These are phyloP conservation scores for Erysimum cheiranthoides DNA, from an alignment of 345 rosid genomes.

Conservation along the genomic window DNA sequence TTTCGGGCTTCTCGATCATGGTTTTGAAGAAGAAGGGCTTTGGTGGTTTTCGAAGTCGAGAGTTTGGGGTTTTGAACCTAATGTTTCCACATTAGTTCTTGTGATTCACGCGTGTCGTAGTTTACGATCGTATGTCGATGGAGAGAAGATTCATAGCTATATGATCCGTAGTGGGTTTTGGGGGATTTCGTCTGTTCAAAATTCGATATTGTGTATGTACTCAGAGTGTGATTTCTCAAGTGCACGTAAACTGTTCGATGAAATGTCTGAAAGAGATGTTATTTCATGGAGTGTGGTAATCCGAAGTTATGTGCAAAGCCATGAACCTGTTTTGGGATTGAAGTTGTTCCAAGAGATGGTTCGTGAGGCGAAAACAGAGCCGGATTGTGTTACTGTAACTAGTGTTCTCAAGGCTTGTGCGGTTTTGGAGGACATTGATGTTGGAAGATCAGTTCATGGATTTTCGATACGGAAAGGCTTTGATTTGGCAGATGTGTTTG, in stretches of 20 bases:
- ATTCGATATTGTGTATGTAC: constrained; percentile 56
- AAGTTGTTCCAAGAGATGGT: constrained; percentile 64
- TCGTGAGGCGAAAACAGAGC: constrained; percentile 41
- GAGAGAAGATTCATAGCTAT: constrained; percentile 54
- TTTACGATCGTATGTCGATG: constrained; percentile 28
- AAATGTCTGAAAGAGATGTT: constrained; percentile 68
- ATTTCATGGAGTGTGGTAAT: constrained; percentile 75
- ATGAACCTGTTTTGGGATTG: constrained; percentile 51
- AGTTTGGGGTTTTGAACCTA: constrained; percentile 62
- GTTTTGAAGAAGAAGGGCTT: constrained; percentile 54
- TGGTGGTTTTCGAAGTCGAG: constrained; percentile 60
- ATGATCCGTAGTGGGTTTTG: constrained; percentile 57
- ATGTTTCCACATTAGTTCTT: constrained; percentile 63
- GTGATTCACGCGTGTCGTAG: constrained; percentile 55
- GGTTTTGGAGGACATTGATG: constrained; percentile 38
- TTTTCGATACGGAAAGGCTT: constrained; percentile 55
- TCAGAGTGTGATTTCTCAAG: constrained; percentile 37
- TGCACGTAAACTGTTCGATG: constrained; percentile 69
- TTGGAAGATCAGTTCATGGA: constrained; percentile 65
- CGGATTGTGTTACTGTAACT: constrained; percentile 56
- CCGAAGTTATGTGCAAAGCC: constrained; percentile 54
- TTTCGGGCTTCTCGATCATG: constrained; percentile 54
- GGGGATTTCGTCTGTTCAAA: constrained; percentile 55
- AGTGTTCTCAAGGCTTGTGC: constrained; percentile 71
- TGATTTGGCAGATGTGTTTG: constrained; percentile 52